Percentiles rank a stretch among this genome's conserved stretches.
These are phyloP conservation scores for Auriscalpium vulgare DNA, from an alignment of 768 basidiomycete genomes.

Conservation along the genomic window DNA sequence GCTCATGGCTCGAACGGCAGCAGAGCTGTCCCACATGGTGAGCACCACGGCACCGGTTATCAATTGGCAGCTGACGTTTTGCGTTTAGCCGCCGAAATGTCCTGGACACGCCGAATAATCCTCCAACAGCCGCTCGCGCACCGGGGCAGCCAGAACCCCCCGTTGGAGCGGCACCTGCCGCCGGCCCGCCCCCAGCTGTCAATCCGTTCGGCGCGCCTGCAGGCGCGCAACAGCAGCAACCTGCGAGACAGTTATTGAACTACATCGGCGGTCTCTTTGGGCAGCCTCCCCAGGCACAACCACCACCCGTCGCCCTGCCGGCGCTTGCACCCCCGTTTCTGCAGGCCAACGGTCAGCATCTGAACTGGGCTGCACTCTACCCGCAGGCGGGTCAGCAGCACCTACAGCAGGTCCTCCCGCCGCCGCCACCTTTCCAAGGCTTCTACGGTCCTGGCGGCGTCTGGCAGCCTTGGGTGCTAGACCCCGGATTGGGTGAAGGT, in stretches of 20 bases:
- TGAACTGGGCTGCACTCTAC: too few species aligned
- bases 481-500: slow-evolving; percentile 4
- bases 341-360: too few species aligned
- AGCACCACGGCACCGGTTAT: slow-evolving; percentile 19
- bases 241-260: slow-evolving; percentile 22
- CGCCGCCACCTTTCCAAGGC: slow-evolving; percentile 13
- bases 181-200: slow-evolving; percentile 17
- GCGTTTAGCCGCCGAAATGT: slow-evolving; percentile 14
- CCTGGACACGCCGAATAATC: slow-evolving; percentile 1
- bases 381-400: slow-evolving; percentile 5
- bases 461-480: slow-evolving; percentile 9
- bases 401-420: slow-evolving; percentile 11
- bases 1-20: slow-evolving; percentile 96
- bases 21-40: slow-evolving; percentile 99
- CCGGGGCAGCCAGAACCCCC: slow-evolving; percentile 8
- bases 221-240: slow-evolving; percentile 30
- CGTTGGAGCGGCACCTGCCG: slow-evolving; percentile 19
- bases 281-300: slow-evolving; percentile 13
- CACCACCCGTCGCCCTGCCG: slow-evolving; percentile 12
- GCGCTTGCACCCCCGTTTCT: slow-evolving; percentile 9
- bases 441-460: slow-evolving; percentile 12
- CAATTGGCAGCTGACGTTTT: slow-evolving; percentile 2
- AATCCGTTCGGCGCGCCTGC: slow-evolving; percentile 26
- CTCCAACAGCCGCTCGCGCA: slow-evolving; percentile 5
- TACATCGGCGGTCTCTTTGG: slow-evolving; percentile 11